Percentiles rank a stretch among this genome's conserved stretches.
phyloP scores from a whole-genome alignment of 805 yeast genomes.

The Candida wancherniae region DNA sequence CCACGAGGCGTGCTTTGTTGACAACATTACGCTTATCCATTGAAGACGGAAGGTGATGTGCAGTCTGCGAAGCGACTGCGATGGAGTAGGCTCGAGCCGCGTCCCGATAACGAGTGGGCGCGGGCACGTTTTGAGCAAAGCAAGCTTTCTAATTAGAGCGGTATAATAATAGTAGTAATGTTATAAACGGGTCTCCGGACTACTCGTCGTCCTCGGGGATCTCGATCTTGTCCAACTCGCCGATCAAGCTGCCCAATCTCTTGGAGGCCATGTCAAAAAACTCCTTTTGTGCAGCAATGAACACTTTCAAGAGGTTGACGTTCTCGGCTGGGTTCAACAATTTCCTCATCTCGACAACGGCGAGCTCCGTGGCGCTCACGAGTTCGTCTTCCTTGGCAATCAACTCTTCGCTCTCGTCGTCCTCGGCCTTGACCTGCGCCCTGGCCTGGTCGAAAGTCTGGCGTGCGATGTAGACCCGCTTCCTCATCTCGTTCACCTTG shows the following conservation, averaged over 20 bases:
- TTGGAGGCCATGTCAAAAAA: conserved; percentile 41
- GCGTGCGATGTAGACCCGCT: conserved; percentile 65
- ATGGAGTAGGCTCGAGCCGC: no score
- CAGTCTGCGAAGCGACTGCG: not conserved
- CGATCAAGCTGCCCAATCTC: conserved; percentile 28
- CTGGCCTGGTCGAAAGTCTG: conserved; percentile 66
- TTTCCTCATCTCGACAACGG: conserved; percentile 75
- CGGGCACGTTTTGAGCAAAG: no score
- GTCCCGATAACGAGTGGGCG: no score
- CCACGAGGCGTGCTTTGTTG: conserved; percentile 33
- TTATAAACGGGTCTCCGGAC: not conserved
- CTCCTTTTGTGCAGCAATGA: conserved; percentile 64
- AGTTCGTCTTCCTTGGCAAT: conserved; percentile 69
- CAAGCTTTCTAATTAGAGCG: no score
- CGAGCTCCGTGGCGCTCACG: conserved; percentile 71
- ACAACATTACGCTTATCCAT: conserved; percentile 17
- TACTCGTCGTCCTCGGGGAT: conserved; percentile 31
- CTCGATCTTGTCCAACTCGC: conserved; percentile 31
- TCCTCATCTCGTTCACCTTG: conserved; percentile 56
- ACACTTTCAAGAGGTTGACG: conserved; percentile 58
- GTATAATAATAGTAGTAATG: no score
- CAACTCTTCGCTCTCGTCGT: conserved; percentile 50
- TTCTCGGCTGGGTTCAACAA: conserved; percentile 64
- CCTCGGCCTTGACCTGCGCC: conserved; percentile 41
- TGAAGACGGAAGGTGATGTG: not conserved